Conservation (phyloP, 2,329 filamentous ascomycete genomes). For the Clonostachys solani region DNA sequence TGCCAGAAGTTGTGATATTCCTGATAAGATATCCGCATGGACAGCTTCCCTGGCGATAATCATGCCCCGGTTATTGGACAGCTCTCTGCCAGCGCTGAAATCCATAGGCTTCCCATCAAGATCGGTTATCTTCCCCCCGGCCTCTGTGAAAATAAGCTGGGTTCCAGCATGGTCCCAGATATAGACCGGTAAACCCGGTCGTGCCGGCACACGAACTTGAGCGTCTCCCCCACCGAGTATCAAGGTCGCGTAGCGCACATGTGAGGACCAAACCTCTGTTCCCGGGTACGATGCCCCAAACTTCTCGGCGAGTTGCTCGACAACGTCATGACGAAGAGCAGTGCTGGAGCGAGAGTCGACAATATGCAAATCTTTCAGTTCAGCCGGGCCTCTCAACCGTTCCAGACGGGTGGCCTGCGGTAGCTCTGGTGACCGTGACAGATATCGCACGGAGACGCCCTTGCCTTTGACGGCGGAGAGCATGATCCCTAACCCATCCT, state of each 20-base stretch:
- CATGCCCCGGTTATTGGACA: conserved; percentile 26
- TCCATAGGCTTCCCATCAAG: conserved; percentile 27
- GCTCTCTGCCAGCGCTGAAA: conserved; percentile 25
- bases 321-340: conserved; percentile 22
- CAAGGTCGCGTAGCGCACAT: conserved; percentile 30
- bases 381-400: conserved; percentile 9
- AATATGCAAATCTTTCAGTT: conserved; percentile 18
- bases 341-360: conserved; percentile 24
- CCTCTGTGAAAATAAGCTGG: conserved; percentile 51
- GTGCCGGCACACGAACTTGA: conserved; percentile 20
- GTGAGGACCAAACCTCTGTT: conserved; percentile 32
- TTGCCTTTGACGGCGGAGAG: conserved; percentile 23
- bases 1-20: not conserved
- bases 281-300: conserved; percentile 25
- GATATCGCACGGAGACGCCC: conserved; percentile 18
- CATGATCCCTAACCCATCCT: conserved; percentile 25
- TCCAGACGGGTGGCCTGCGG: conserved; percentile 10
- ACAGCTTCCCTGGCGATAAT: conserved; percentile 37
- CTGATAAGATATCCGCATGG: conserved; percentile 33
- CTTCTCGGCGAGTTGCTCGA: conserved; percentile 16
- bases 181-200: conserved; percentile 12
- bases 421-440: conserved; percentile 11
- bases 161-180: conserved; percentile 54
- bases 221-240: conserved; percentile 28
- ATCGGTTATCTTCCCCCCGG: conserved; percentile 49